These are phyloP conservation scores for Yarrowia sp. DNA, from an alignment of 805 yeast species.

Conservation along the genomic window DNA sequence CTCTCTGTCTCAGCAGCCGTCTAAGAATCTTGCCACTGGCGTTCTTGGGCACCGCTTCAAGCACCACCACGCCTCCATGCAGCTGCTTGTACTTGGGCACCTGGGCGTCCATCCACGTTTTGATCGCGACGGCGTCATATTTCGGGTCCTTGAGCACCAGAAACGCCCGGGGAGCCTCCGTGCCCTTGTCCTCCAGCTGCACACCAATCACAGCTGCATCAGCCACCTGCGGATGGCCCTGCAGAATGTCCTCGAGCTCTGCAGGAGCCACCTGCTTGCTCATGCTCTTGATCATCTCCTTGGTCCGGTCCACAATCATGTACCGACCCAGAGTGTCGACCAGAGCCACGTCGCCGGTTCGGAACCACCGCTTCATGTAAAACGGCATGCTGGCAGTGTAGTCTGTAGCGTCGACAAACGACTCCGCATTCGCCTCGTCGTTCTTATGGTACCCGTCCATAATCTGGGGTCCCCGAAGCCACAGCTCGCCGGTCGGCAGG, in stretches of 20 bases:
- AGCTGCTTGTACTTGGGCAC: conserved; percentile 52
- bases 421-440: conserved; percentile 56
- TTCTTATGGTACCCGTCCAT: conserved; percentile 59
- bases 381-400: conserved; percentile 26
- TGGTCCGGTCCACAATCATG: conserved; percentile 53
- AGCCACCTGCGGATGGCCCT: conserved; percentile 75
- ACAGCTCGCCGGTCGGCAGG: conserved; percentile 56
- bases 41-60: conserved; percentile 88
- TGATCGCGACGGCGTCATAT: conserved; percentile 43
- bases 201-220: conserved; percentile 92
- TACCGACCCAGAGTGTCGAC: conserved; percentile 56
- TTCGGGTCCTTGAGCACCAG: conserved; percentile 43
- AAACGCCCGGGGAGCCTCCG: conserved; percentile 60
- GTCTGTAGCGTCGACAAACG: conserved; percentile 51
- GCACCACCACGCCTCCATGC: conserved; percentile 63
- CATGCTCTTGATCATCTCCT: conserved; percentile 52
- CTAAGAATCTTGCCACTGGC: conserved; percentile 95
- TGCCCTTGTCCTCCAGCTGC: conserved; percentile 69
- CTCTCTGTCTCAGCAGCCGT: conserved; percentile 75
- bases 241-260: conserved; percentile 85
- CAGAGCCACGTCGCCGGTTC: conserved; percentile 66
- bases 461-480: conserved; percentile 63
- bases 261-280: conserved; percentile 91
- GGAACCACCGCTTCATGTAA: conserved; percentile 54
- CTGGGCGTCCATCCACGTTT: conserved; percentile 50